These are phyloP conservation scores for Aspergillus coremiiformis DNA, from an alignment of 495 filamentous ascomycete genomes.

Conservation along the genomic window DNA sequence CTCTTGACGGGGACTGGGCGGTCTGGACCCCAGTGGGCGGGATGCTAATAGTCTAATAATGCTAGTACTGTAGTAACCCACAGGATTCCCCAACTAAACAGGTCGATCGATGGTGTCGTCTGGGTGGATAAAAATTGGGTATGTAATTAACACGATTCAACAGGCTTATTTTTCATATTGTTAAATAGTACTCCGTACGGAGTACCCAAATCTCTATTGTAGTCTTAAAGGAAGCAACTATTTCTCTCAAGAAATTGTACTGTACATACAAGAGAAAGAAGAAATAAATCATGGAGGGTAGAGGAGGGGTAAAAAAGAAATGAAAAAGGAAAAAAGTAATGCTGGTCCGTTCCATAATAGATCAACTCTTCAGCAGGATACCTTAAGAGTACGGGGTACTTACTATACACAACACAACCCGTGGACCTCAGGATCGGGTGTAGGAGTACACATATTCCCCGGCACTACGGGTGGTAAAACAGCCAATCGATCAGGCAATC, in stretches of 20 bases:
- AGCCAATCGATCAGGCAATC: conserved; percentile 14
- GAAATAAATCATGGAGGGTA: conserved; percentile 9
- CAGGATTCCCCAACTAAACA: conserved; percentile 2
- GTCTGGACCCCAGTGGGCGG: conserved; percentile 20
- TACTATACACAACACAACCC: not conserved
- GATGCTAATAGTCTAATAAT: conserved; percentile 11
- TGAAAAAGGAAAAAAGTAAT: not conserved
- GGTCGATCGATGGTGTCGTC: conserved; percentile 12
- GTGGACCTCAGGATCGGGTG: not conserved
- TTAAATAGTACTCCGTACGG: not conserved
- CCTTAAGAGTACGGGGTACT: not conserved
- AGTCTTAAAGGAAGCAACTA: not conserved
- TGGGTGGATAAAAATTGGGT: not conserved
- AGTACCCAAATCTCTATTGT: not conserved
- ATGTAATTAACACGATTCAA: not conserved
- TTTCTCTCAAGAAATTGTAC: no score
- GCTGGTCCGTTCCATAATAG: not conserved
- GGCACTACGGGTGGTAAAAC: conserved; percentile 1
- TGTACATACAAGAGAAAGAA: not conserved
- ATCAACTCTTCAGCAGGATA: not conserved
- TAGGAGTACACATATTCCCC: conserved; percentile 10
- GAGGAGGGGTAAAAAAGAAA: not conserved
- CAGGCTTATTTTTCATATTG: not conserved
- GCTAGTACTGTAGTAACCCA: conserved; percentile 12
- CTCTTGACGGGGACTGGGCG: conserved; percentile 8